Base-by-base conservation (phyloP, 2,329 filamentous ascomycete species). In the Colletotrichum zoysiae region DNA sequence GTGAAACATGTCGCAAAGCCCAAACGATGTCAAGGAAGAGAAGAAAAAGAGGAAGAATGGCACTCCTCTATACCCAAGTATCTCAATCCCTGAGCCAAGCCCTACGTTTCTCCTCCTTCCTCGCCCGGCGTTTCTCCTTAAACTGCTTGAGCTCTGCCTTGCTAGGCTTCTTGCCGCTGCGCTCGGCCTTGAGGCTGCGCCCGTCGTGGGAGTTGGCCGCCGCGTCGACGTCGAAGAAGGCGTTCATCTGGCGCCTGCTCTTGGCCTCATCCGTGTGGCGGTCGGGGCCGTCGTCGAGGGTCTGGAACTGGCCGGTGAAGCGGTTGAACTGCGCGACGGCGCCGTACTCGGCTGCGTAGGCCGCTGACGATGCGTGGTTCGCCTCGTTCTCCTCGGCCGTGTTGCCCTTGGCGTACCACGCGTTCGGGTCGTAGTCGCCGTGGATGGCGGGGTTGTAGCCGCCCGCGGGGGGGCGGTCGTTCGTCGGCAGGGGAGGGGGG, bases 381-480 rank as follows among this genome's bases (percentile, higher is more conserved):
- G 16, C 74, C 1, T 78, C 77, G 14, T 81, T 78, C 73, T 84
- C 81, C 56, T 86, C 80, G 57, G 86, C 84, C 73, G 84, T 81
- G 57, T 86, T 80, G 56, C 85, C 84, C 78, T 93, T 88, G 14
- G 96, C 95, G 80, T 99, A 99, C 84, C 95, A 93, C n/a, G 96
- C 95, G 72, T 92, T 96, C 5, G 95, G 95, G 78, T 99, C 96
- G 84, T 98, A 99, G 83, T 95, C 93, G 76, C 96, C 96, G 80
- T 99, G 96, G 57, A 99, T 95, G 33, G 94, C 93, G 1, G 96
- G 96, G 79, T 98, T 97, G 84, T 99, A 99, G 73, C 95, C 95
- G 70, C 92, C 91, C 6, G 87, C 88, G 30, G 88, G 83, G 57
- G 76, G 83, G 64, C 68, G 80, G 73, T 82, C 81, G 70, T 80